Base-by-base conservation (phyloP, 2,329 filamentous ascomycete species). In the Botryotinia calthae region DNA sequence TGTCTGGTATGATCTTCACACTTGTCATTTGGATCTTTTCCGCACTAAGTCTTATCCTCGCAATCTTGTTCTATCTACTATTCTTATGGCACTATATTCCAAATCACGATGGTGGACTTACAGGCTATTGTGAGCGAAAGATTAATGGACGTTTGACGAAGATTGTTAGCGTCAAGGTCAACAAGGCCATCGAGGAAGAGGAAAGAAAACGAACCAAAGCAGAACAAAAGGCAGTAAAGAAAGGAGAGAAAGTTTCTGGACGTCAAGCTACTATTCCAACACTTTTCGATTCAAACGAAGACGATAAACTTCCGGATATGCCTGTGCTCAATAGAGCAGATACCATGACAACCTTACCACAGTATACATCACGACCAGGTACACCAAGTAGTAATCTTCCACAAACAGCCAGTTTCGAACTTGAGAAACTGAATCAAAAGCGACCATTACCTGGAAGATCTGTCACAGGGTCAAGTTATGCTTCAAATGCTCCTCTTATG, bases 51-150 rank as follows among this genome's bases (percentile, higher is more conserved):
- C 86, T 98, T 68, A 84, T 95, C n/a, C 80, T 93, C 16, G 94
- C 93, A 0, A 84, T 90, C 34, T 78, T 97, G 1, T 90, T 97
- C 74, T 98, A 97, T 82, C 82, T 97, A 54, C 88, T 93, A 78
- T 99, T 97, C 82, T 87, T 99, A 9, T 97, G 93, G 88, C 93
- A 96, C 82, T 96, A 95, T 83, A 95, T 99, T 74, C 94, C 95
- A 1, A 87, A 88, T 51, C 86, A 89, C 18, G 94, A 98, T 79
- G 93, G 94, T 9, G 91, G 92, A 12, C 86, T 99, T 44, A 89
- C 89, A 8, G 90, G 90, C 40, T 99, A 97, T 83, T 98, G 96
- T 81, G 91, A 93, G 75, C 91, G 94, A 63, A 98, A 98, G 84
- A 91, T 97, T 81, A 97, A 97, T 83, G 91, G 89, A 78, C 87